Evolutionary conservation across 106 monocot species (phyloP).

Genomic region (Hemerocallis citrina): DNA sequence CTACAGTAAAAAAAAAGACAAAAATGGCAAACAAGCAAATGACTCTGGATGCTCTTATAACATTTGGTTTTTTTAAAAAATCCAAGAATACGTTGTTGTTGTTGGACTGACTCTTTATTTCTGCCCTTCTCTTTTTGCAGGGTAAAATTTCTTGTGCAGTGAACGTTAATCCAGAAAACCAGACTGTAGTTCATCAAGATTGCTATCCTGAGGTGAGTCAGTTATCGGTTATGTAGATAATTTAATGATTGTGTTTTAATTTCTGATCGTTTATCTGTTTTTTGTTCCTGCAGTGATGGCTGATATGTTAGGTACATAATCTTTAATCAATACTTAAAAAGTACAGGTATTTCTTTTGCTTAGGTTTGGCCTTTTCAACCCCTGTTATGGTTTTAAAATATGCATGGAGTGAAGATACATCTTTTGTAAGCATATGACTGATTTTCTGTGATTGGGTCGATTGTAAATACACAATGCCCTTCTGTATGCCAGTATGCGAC

Average conservation of each 20-base stretch:
- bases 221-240: not conserved
- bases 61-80: no score
- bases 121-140: slow-evolving; percentile 16
- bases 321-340: not conserved
- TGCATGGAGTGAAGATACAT: not conserved
- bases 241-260: not conserved
- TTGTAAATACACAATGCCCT: not conserved
- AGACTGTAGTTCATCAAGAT: slow-evolving; percentile 40
- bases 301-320: slow-evolving; percentile 1
- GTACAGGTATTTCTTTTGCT: not conserved
- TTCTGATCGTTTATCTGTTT: slow-evolving; percentile 2
- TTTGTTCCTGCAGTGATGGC: slow-evolving; percentile 9
- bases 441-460: not conserved
- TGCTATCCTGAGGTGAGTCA: slow-evolving; percentile 49
- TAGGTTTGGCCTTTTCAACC: not conserved
- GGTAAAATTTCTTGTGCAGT: slow-evolving; percentile 42
- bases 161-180: slow-evolving; percentile 37
- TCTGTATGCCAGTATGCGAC: not conserved
- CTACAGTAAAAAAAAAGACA: no score
- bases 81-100: no score
- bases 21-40: no score
- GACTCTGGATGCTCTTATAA: no score
- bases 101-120: not conserved
- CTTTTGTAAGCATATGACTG: not conserved
- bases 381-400: not conserved